Evolutionary conservation across 1,139 yeast genomes (phyloP).

Genomic region (Diutina mesorugosa): DNA sequence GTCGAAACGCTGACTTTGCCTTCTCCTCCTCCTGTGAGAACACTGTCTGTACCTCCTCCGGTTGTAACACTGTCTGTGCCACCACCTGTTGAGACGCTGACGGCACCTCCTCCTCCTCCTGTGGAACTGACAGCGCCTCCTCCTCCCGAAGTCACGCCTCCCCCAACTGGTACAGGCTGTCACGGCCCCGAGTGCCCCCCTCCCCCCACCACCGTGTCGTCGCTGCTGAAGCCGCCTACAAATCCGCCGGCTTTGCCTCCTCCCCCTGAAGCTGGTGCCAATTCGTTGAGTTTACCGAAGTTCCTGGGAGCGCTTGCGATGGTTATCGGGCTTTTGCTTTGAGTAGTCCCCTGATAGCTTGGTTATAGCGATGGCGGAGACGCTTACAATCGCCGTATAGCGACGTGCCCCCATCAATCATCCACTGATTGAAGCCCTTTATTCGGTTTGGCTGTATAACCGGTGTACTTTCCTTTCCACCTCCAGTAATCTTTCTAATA

Average conservation of each 20-base stretch:
- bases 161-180: neutral
- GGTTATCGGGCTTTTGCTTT: neutral
- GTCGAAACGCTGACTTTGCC: neutral
- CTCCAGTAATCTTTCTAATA: neutral
- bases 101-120: neutral
- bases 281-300: neutral
- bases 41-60: neutral
- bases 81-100: neutral
- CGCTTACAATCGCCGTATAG: neutral
- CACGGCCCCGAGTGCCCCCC: neutral
- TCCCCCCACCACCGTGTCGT: neutral
- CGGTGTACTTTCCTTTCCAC: neutral
- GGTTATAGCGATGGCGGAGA: neutral
- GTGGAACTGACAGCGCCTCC: neutral
- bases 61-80: neutral
- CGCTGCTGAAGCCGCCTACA: neutral
- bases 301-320: neutral
- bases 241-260: neutral
- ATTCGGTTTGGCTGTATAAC: neutral
- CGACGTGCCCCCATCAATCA: neutral
- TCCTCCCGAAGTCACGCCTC: neutral
- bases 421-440: neutral
- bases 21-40: neutral
- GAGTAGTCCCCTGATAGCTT: neutral
- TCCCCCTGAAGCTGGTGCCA: neutral